Evolutionary conservation across 2,329 filamentous ascomycete species (phyloP).

Genomic region (Podosphaera fusca): DNA sequence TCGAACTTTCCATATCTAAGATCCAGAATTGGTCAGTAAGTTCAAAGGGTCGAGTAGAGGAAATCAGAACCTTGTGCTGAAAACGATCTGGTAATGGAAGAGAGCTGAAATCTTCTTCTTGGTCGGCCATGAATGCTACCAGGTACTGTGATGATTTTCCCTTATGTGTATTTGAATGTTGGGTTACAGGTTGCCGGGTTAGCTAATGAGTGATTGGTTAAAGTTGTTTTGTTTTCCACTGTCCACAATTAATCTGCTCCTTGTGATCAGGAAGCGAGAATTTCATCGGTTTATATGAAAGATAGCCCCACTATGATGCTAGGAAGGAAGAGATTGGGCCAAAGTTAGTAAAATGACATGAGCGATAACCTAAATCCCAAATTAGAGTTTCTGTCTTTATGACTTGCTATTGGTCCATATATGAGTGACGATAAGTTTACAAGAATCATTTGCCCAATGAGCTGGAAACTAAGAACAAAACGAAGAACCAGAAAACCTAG

Average conservation of each 20-base stretch:
- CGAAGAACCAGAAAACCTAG: too few relatives aligned
- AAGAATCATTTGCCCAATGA: too few relatives aligned
- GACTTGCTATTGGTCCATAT: too few relatives aligned
- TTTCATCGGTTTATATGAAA: neutral
- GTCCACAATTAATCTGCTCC: neutral
- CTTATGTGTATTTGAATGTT: conserved; percentile 1
- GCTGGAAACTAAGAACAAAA: too few relatives aligned
- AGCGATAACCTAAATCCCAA: neutral
- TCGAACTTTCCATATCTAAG: conserved; percentile 79
- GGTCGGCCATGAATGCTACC: conserved; percentile 45
- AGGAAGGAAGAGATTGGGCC: neutral
- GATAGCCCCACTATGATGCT: neutral
- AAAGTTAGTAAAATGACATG: neutral
- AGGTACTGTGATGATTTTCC: neutral
- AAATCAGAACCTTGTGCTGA: conserved; percentile 42
- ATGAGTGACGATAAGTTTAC: too few relatives aligned
- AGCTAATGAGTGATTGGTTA: neutral
- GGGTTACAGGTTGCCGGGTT: conserved; percentile 6
- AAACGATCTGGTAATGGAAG: conserved; percentile 62
- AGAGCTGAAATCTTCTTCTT: conserved; percentile 62
- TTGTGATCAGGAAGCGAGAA: neutral
- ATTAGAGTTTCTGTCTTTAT: neutral
- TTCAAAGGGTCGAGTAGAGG: neutral
- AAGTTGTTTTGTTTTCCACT: too few relatives aligned
- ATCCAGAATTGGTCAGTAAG: neutral